Evolutionary conservation across 1,284 basidiomycete genomes (phyloP).

Genomic region (Naganishia sp.): DNA sequence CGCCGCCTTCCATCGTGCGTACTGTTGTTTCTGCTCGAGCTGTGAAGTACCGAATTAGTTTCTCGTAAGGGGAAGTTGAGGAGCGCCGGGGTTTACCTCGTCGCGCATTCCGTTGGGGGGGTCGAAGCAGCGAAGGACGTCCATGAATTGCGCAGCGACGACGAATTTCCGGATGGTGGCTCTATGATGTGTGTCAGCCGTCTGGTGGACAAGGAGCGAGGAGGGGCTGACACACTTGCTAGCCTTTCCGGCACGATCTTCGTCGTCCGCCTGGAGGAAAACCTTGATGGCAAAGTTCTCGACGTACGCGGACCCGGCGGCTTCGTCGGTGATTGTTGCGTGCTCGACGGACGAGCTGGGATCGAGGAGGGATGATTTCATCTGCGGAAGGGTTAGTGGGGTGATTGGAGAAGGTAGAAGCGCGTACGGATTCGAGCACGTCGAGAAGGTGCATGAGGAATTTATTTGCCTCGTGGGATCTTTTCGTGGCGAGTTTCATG

Average conservation of each 20-base stretch:
- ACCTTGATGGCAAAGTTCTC: constrained; percentile 92
- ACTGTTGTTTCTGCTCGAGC: constrained; percentile 55
- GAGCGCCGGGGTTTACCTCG: constrained; percentile 41
- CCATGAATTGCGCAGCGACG: constrained; percentile 54
- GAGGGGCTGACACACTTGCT: constrained; percentile 61
- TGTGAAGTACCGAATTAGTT: constrained; percentile 34
- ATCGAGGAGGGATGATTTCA: constrained; percentile 72
- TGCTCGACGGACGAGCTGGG: constrained; percentile 63
- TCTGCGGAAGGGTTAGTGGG: constrained; percentile 43
- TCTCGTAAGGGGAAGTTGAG: neutral
- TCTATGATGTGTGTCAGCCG: constrained; percentile 33
- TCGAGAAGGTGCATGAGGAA: constrained; percentile 75
- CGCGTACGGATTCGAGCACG: constrained; percentile 67
- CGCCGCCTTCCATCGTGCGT: constrained; percentile 54
- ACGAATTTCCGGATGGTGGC: constrained; percentile 52
- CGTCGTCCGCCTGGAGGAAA: constrained; percentile 85
- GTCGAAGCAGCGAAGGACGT: constrained; percentile 51
- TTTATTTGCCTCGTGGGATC: constrained; percentile 65
- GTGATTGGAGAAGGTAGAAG: constrained; percentile 13
- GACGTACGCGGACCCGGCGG: constrained; percentile 80
- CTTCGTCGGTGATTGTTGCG: constrained; percentile 68
- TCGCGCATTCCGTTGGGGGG: constrained; percentile 48
- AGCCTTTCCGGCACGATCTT: constrained; percentile 75
- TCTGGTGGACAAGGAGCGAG: neutral
- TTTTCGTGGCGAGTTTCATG: constrained; percentile 61